Conservation (phyloP, 164 flowering plant species). For the Taxillus chinensis region DNA sequence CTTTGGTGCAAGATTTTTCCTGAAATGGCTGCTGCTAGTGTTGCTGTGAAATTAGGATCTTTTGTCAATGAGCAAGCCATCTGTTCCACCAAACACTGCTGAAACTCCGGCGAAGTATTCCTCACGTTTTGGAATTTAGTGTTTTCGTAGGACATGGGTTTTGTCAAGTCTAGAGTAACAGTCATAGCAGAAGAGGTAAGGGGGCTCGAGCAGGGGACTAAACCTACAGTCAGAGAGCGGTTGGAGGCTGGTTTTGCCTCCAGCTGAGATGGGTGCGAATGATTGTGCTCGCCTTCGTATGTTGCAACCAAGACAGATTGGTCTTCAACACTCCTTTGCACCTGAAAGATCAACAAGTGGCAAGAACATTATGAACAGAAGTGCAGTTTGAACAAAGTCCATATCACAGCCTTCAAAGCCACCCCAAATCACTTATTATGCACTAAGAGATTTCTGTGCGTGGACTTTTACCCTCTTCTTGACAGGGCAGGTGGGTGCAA, state of each 20-base stretch:
- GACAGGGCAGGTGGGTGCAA: slow-evolving; percentile 61
- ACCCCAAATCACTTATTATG: too few relatives aligned
- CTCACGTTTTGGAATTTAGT: slow-evolving; percentile 3
- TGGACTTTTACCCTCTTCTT: slow-evolving; percentile 40
- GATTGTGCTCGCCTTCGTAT: slow-evolving; percentile 77
- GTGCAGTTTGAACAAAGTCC: too few relatives aligned
- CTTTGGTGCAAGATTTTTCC: slow-evolving; percentile 22
- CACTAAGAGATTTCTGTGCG: too few relatives aligned
- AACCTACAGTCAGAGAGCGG: slow-evolving; percentile 12
- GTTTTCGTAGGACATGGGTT: slow-evolving; percentile 17
- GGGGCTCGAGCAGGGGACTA: slow-evolving; percentile 24
- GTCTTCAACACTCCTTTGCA: slow-evolving; percentile 68
- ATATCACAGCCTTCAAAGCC: too few relatives aligned
- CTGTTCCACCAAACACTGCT: slow-evolving; percentile 34
- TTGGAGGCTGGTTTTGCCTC: slow-evolving; percentile 22
- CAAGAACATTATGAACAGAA: too few relatives aligned
- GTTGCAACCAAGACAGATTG: slow-evolving; percentile 52
- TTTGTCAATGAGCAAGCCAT: slow-evolving; percentile 55
- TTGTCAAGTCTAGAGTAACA: slow-evolving; percentile 41
- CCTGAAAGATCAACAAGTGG: slow-evolving; percentile 25
- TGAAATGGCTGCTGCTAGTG: slow-evolving; percentile 52
- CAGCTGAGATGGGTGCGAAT: slow-evolving; percentile 26
- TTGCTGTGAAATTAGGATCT: slow-evolving; percentile 53
- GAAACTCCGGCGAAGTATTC: slow-evolving; percentile 17
- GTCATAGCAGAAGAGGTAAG: slow-evolving; percentile 22